A percentile compares a stretch with the other conserved stretches of the same genome.
These are phyloP conservation scores for Pittosporum tobira DNA, from an alignment of 129 eudicot genomes.

Conservation along the genomic window DNA sequence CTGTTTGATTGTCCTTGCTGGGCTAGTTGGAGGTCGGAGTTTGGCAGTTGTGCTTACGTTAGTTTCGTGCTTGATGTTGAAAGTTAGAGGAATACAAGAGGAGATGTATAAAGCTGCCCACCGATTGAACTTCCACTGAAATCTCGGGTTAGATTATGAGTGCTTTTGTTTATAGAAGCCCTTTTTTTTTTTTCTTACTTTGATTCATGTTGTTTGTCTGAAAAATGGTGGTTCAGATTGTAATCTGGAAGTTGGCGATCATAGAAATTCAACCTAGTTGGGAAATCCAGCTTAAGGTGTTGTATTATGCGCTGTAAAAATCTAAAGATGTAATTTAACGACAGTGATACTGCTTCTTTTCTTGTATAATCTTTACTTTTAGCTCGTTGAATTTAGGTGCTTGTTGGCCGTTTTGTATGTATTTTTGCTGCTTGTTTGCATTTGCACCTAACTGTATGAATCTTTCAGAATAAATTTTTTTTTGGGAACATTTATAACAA, in stretches of 20 bases:
- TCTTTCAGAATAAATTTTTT: too few species aligned
- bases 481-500: too few species aligned
- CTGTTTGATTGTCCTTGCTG: conserved; percentile 48
- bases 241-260: background rate
- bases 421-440: too few species aligned
- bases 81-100: conserved; percentile 17
- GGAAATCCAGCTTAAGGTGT: background rate
- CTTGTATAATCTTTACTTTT: background rate
- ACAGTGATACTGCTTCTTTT: background rate
- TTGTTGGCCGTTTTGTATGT: too few species aligned
- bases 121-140: background rate
- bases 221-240: conserved; percentile 2
- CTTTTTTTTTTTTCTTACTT: background rate
- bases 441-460: too few species aligned
- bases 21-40: conserved; percentile 57
- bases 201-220: background rate
- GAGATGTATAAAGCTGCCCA: background rate
- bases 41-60: conserved; percentile 51
- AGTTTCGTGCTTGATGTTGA: conserved; percentile 54
- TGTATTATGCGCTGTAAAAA: conserved; percentile 14
- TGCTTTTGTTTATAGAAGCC: background rate
- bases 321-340: background rate
- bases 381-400: background rate
- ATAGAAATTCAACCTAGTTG: conserved; percentile 1
- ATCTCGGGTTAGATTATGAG: background rate